Evolutionary conservation across 1,284 basidiomycete species (phyloP), one percentile per base, ranked within the genome.

Genomic region (Bondarzewia mesenterica): DNA sequence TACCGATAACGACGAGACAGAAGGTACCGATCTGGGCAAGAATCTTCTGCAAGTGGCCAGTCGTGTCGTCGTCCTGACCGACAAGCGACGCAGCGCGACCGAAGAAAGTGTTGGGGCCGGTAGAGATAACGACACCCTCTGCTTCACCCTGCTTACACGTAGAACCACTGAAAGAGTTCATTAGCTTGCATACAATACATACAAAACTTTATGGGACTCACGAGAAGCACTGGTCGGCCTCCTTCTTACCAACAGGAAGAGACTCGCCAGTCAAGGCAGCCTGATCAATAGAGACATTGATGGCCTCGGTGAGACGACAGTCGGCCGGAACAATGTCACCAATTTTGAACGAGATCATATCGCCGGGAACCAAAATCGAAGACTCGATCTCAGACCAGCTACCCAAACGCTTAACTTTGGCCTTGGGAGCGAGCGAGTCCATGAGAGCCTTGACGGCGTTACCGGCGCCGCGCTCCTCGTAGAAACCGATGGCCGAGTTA

Each of bases 381-480:
- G 89, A 91, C 60, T 97, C 93, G 58, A 96, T 87, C 68, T 97
- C 93, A 32, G 68, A 64, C 93, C 93, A 96, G 37, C 62, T 60
- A 52, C 89, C 89, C 57, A 78, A 77, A 56, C 94, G 93, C 72
- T 82, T 89, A 61, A 89, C 89, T 69, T 85, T 88, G 35, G 94
- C 94, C 75, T 97, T 97, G 67, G 93, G 95, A 18, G 95, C 94
- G 56, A 98, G 88, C 15, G 94, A 97, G 67, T 97, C 94, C 94
- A 97, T 98, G 58, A 98, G 88, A 12, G 93, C 93, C 75, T 96
- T 97, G 74, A 98, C 94, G 36, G 94, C 94, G 69, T 98, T 96
- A 71, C 94, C 94, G 46, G 94, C 94, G 62, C 92, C 92, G 52
- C 85, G 81, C 70, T 98, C 95, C 70, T 98, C 94, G 73, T 96